Conservation (phyloP, 2,329 filamentous ascomycete genomes). For the Penicillium crustosum region DNA sequence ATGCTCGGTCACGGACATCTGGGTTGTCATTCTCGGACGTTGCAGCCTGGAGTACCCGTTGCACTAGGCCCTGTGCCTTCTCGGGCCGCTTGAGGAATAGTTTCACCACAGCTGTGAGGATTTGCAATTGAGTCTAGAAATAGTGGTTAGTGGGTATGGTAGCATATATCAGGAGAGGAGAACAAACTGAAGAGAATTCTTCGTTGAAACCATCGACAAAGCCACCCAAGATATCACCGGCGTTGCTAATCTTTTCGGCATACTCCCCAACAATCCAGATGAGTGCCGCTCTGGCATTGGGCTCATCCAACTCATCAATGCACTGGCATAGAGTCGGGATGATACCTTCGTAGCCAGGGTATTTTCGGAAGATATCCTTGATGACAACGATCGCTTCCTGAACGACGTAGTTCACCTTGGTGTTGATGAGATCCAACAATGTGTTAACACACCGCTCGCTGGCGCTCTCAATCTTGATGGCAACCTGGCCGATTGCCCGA, state of each 20-base stretch:
- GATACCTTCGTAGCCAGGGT: conserved; percentile 95
- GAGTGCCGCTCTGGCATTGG: conserved; percentile 80
- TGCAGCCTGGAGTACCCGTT: conserved; percentile 89
- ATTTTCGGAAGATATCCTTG: conserved; percentile 97
- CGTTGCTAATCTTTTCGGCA: conserved; percentile 98
- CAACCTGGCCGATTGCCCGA: conserved; percentile 94
- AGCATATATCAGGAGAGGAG: background rate
- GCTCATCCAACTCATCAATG: conserved; percentile 95
- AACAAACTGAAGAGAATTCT: conserved; percentile 83
- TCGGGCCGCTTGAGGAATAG: conserved; percentile 96
- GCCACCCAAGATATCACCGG: conserved; percentile 85
- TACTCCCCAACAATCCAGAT: conserved; percentile 99
- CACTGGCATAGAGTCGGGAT: conserved; percentile 95
- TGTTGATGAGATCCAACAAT: conserved; percentile 88
- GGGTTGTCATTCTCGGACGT: conserved; percentile 97
- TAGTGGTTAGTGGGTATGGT: conserved; percentile 31
- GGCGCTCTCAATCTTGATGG: conserved; percentile 95
- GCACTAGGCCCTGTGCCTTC: conserved; percentile 84
- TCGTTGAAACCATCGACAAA: conserved; percentile 96
- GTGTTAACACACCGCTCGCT: conserved; percentile 96
- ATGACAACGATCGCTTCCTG: conserved; percentile 99
- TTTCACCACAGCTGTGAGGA: conserved; percentile 94
- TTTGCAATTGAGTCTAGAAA: conserved; percentile 87
- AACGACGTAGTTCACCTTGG: conserved; percentile 98
- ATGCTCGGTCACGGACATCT: conserved; percentile 93